phyloP scores from a whole-genome alignment of 768 basidiomycete species.

The Cantharellus cinnabarinus region DNA sequence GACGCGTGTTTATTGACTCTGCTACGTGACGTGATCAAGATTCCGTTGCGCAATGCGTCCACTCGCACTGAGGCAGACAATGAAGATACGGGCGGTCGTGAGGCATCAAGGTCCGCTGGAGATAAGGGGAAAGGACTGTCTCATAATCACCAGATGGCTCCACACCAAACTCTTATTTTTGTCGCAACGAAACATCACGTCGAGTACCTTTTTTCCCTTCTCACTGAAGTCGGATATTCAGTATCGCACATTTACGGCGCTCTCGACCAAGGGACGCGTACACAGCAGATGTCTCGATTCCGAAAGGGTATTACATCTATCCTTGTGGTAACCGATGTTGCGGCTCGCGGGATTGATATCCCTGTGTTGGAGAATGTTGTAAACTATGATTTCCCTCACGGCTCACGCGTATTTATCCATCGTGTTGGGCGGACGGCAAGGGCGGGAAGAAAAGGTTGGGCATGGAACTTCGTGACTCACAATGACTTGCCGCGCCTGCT shows the following conservation, averaged over 20 bases:
- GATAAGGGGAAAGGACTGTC: slow-evolving; percentile 17
- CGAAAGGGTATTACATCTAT: slow-evolving; percentile 58
- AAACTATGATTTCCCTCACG: slow-evolving; percentile 96
- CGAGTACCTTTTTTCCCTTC: slow-evolving; percentile 69
- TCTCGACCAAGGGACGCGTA: slow-evolving; percentile 78
- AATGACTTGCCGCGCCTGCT: slow-evolving; percentile 75
- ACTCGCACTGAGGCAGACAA: slow-evolving; percentile 7
- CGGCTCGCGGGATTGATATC: slow-evolving; percentile 95
- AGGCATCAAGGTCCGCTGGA: slow-evolving; percentile 19
- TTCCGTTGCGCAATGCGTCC: slow-evolving; percentile 33
- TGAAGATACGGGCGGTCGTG: slow-evolving; percentile 11
- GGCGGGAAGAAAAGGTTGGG: slow-evolving; percentile 87
- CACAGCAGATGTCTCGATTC: slow-evolving; percentile 80
- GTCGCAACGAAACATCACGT: slow-evolving; percentile 97
- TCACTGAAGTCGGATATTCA: slow-evolving; percentile 64
- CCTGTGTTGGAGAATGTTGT: slow-evolving; percentile 90
- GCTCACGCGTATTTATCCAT: slow-evolving; percentile 84
- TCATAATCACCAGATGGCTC: slow-evolving; percentile 31
- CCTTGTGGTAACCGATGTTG: slow-evolving; percentile 93
- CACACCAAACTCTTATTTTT: slow-evolving; percentile 88
- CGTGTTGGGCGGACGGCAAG: slow-evolving; percentile 93
- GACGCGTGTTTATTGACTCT: slow-evolving; percentile 74
- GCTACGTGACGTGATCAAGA: slow-evolving; percentile 69
- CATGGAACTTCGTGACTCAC: slow-evolving; percentile 83
- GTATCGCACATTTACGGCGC: slow-evolving; percentile 92